Percentiles rank a stretch among this genome's conserved stretches.
These are phyloP conservation scores for Coemansia sp. DNA, from an alignment of 192 early-diverging fungal genomes.

Conservation along the genomic window DNA sequence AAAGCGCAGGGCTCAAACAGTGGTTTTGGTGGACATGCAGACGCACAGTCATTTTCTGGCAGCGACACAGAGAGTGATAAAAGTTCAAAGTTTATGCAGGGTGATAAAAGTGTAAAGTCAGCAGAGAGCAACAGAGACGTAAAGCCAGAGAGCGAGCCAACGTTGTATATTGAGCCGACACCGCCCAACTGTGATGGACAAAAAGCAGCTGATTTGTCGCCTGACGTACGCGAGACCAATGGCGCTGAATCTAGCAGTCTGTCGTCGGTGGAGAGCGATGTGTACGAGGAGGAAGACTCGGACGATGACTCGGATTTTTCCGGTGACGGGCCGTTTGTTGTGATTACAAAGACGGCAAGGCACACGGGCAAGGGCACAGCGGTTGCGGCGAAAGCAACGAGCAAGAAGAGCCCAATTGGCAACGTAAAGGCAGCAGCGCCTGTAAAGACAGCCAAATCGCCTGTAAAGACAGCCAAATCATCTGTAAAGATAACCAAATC, in stretches of 20 bases:
- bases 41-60: too few species aligned
- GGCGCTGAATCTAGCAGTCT: too few species aligned
- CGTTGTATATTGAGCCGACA: neutral
- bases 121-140: neutral
- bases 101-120: too few species aligned
- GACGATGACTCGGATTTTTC: constrained; percentile 19
- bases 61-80: too few species aligned
- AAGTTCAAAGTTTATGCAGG: too few species aligned
- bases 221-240: too few species aligned
- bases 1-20: neutral
- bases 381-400: neutral
- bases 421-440: neutral
- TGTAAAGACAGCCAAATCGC: neutral
- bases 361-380: neutral
- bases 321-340: constrained; percentile 13
- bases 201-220: too few species aligned
- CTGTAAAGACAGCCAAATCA: neutral
- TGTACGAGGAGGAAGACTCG: constrained; percentile 10
- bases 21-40: neutral
- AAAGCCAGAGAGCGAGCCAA: neutral
- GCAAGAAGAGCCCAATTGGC: neutral
- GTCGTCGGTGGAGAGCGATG: neutral
- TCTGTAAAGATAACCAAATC: neutral
- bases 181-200: neutral
- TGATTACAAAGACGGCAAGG: constrained; percentile 1